These are phyloP conservation scores for Globisporangium iwayamae DNA, from an alignment of 352 stramenopile genomes.

Conservation along the genomic window DNA sequence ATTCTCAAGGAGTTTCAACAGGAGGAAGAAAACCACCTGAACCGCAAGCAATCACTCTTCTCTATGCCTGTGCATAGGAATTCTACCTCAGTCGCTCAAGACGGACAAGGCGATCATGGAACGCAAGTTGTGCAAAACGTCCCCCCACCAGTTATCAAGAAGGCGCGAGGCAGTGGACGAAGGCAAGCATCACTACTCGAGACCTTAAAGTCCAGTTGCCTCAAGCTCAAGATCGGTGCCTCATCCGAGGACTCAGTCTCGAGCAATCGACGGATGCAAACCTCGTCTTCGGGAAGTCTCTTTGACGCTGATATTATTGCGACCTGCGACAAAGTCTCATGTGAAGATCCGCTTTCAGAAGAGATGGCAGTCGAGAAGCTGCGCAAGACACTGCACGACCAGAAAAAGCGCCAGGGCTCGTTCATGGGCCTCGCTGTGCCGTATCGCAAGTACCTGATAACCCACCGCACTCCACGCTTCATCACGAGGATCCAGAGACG, in stretches of 20 bases:
- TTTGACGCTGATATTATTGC: constrained; percentile 1
- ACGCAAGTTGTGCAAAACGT: not conserved
- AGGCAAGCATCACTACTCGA: constrained; percentile 12
- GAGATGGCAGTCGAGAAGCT: constrained; percentile 22
- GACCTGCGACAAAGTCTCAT: constrained; percentile 6
- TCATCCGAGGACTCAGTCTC: not conserved
- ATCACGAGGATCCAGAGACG: constrained; percentile 10
- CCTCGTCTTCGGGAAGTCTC: not conserved
- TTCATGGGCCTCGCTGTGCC: not conserved
- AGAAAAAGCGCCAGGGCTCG: not conserved
- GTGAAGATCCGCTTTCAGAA: constrained; percentile 26
- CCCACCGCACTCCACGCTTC: not conserved
- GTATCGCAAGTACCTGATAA: constrained; percentile 5
- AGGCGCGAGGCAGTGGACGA: not conserved
- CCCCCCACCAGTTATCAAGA: not conserved
- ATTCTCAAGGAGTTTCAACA: not conserved
- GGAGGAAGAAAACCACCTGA: not conserved
- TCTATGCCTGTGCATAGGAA: not conserved
- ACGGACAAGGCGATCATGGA: not conserved
- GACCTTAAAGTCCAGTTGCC: not conserved
- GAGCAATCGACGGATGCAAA: not conserved
- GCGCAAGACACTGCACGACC: constrained; percentile 8
- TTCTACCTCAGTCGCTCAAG: not conserved
- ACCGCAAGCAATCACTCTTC: constrained; percentile 4
- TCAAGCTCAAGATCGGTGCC: constrained; percentile 9